Evolutionary conservation across 208 protist species (phyloP).

Genomic region (Leishmania gerbilli): DNA sequence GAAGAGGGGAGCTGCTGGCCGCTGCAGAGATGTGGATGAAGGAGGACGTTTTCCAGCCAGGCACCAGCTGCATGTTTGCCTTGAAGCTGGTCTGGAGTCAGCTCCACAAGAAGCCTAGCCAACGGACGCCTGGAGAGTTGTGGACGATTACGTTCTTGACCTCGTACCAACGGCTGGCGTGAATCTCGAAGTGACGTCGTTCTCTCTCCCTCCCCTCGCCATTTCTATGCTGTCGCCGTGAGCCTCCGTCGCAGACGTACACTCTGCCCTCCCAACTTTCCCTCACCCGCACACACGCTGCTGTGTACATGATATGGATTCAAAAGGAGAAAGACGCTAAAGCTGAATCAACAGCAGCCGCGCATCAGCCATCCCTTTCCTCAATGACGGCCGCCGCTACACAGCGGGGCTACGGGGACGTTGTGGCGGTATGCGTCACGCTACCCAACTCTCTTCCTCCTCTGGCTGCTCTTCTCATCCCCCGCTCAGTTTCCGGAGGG

Average conservation of each 20-base stretch:
- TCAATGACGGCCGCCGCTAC: neutral
- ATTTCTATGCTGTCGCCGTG: neutral
- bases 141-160: slow-evolving; percentile 48
- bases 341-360: neutral
- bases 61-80: slow-evolving; percentile 37
- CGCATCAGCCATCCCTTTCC: neutral
- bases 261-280: neutral
- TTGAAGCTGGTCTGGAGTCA: slow-evolving; percentile 38
- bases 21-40: slow-evolving; percentile 43
- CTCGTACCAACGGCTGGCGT: slow-evolving; percentile 39
- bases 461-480: neutral
- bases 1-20: slow-evolving; percentile 44
- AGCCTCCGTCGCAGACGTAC: neutral
- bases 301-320: neutral
- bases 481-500: neutral
- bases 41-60: slow-evolving; percentile 25
- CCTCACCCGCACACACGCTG: neutral
- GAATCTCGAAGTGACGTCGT: neutral
- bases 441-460: neutral
- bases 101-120: slow-evolving; percentile 39
- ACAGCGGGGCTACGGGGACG: neutral
- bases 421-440: neutral
- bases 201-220: neutral
- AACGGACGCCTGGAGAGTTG: slow-evolving; percentile 8
- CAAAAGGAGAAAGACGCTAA: neutral